Percentiles rank a stretch among this genome's conserved stretches.
Evolutionary conservation across 768 basidiomycete species (phyloP).

Genomic region (Cubamyces sp.): DNA sequence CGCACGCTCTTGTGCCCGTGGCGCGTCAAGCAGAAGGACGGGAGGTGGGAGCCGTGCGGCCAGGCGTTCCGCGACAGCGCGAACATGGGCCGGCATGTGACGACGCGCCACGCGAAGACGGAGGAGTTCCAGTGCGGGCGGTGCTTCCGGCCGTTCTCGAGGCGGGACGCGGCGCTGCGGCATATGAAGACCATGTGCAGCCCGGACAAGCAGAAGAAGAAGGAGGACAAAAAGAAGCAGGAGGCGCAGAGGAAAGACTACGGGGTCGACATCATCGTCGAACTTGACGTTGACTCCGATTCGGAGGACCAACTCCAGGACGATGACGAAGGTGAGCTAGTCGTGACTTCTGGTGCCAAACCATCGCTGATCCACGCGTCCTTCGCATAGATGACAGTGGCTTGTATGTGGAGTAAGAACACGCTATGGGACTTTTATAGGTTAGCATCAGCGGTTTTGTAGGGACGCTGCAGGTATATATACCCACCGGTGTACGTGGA

Average conservation of each 20-base stretch:
- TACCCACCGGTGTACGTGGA: not conserved
- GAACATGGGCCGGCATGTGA: constrained; percentile 24
- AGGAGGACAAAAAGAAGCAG: not conserved
- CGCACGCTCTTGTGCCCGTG: constrained; percentile 18
- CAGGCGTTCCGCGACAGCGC: constrained; percentile 24
- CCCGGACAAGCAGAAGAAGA: constrained; percentile 5
- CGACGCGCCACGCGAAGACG: constrained; percentile 18
- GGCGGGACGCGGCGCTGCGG: constrained; percentile 22
- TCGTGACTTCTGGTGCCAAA: not conserved
- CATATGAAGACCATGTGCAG: constrained; percentile 27
- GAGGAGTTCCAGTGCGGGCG: constrained; percentile 22
- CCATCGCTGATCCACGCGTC: not conserved
- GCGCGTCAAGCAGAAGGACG: constrained; percentile 2
- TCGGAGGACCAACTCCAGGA: constrained; percentile 5
- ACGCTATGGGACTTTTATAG: not conserved
- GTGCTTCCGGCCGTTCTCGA: constrained; percentile 17
- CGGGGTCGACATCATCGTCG: too few species aligned
- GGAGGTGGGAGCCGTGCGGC: constrained; percentile 10
- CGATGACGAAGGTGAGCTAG: not conserved
- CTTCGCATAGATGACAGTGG: not conserved
- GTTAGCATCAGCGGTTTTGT: not conserved
- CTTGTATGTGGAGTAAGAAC: not conserved
- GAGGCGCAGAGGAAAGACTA: not conserved
- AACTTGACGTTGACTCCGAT: not conserved
- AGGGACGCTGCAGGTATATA: not conserved